Evolutionary conservation across 768 basidiomycete species (phyloP).

Genomic region (Paxillus involutus): DNA sequence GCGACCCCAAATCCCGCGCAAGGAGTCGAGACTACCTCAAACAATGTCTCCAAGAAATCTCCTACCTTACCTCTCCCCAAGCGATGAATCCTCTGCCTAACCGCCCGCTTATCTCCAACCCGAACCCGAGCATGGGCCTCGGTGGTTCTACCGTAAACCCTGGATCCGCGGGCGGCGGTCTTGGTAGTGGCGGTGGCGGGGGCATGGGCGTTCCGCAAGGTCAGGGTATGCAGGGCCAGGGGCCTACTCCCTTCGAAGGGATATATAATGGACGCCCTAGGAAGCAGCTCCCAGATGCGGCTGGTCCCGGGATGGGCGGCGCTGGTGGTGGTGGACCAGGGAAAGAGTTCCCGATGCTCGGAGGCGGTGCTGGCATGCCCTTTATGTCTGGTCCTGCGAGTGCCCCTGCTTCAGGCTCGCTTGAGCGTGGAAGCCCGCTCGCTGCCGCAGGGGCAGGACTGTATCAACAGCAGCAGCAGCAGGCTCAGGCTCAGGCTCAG

Average conservation of each 20-base stretch:
- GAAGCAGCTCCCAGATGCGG: slow-evolving; percentile 74
- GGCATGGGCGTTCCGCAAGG: slow-evolving; percentile 15
- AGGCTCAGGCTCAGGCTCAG: slow-evolving; percentile 18
- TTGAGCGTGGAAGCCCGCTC: slow-evolving; percentile 54
- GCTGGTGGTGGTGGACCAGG: slow-evolving; percentile 31
- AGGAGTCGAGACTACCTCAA: slow-evolving; percentile 96
- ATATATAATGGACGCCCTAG: slow-evolving; percentile 81
- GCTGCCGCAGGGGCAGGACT: slow-evolving; percentile 32
- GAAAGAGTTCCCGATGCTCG: slow-evolving; percentile 68
- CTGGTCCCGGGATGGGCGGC: slow-evolving; percentile 34
- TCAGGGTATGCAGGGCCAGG: slow-evolving; percentile 23
- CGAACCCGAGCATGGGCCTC: slow-evolving; percentile 30
- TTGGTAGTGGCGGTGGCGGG: slow-evolving; percentile 8
- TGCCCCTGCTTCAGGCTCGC: slow-evolving; percentile 44
- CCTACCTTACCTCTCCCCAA: slow-evolving; percentile 94
- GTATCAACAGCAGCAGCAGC: slow-evolving; percentile 40
- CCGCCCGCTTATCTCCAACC: slow-evolving; percentile 65
- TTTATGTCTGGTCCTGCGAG: slow-evolving; percentile 52
- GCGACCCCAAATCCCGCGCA: slow-evolving; percentile 95
- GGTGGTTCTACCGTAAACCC: slow-evolving; percentile 21
- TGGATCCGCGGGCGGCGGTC: slow-evolving; percentile 9
- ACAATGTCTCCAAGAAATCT: slow-evolving; percentile 98
- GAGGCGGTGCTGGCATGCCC: slow-evolving; percentile 45
- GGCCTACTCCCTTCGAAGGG: slow-evolving; percentile 60
- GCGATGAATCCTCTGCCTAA: slow-evolving; percentile 97